Conservation (phyloP, 2,329 filamentous ascomycete genomes). For the Clonostachys solani region DNA sequence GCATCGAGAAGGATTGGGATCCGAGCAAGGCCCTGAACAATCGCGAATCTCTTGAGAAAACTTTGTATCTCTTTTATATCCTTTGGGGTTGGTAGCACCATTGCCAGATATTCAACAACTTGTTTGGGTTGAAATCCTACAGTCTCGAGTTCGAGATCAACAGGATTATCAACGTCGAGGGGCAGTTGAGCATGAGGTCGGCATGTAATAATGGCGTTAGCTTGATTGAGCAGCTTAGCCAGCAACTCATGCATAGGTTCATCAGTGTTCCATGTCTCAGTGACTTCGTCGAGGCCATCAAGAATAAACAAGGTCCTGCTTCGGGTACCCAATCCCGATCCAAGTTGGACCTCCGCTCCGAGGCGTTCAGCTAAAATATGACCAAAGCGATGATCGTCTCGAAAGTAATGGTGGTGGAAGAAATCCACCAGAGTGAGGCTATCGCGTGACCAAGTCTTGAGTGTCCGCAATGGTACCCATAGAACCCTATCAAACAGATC, state of each 20-base stretch:
- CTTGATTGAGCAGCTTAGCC: slow-evolving; percentile 18
- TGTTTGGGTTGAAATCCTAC: slow-evolving; percentile 30
- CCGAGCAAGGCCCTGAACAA: slow-evolving; percentile 28
- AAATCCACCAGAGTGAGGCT: slow-evolving; percentile 15
- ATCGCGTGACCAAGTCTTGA: slow-evolving; percentile 12
- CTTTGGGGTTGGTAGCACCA: background rate
- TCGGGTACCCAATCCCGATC: background rate
- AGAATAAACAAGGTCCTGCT: slow-evolving; percentile 29
- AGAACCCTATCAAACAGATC: slow-evolving; percentile 26
- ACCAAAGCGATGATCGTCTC: background rate
- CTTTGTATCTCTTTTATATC: slow-evolving; percentile 12
- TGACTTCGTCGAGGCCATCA: slow-evolving; percentile 38
- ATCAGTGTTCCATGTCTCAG: background rate
- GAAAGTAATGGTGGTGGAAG: slow-evolving; percentile 19
- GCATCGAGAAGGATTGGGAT: slow-evolving; percentile 40
- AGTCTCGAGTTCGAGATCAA: slow-evolving; percentile 30
- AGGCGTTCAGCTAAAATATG: slow-evolving; percentile 3
- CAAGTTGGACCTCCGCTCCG: slow-evolving; percentile 7
- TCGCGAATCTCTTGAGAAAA: slow-evolving; percentile 22
- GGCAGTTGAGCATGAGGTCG: slow-evolving; percentile 19
- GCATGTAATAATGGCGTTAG: slow-evolving; percentile 32
- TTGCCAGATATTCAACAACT: slow-evolving; percentile 22
- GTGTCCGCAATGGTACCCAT: slow-evolving; percentile 30
- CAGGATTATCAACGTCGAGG: slow-evolving; percentile 2
- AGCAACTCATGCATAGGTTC: slow-evolving; percentile 14